Percentiles rank a stretch among this genome's conserved stretches.
These are phyloP conservation scores for Dothistroma septosporum DNA, from an alignment of 2,329 filamentous ascomycete genomes.

Conservation along the genomic window DNA sequence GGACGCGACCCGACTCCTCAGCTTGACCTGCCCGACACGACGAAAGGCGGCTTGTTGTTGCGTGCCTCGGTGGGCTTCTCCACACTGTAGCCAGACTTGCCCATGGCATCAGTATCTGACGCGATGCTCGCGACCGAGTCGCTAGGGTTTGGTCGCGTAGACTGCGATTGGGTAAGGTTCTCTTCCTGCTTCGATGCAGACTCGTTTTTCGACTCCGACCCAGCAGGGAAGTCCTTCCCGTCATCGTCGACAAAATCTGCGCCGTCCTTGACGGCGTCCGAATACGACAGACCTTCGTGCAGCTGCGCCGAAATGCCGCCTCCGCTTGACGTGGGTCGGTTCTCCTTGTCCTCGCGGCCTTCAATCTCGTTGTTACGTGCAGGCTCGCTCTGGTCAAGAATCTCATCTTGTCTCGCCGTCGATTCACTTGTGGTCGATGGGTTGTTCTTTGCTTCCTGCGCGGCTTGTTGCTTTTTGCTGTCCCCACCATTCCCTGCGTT, in stretches of 20 bases:
- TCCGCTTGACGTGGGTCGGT: neutral
- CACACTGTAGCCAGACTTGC: slow-evolving; percentile 22
- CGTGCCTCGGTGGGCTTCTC: slow-evolving; percentile 7
- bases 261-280: neutral
- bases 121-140: slow-evolving; percentile 8
- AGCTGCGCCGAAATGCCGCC: neutral
- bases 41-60: neutral
- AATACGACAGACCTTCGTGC: neutral
- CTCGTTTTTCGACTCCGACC: slow-evolving; percentile 11
- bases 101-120: slow-evolving; percentile 30
- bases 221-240: neutral
- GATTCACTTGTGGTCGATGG: slow-evolving; percentile 4
- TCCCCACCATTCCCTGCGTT: neutral
- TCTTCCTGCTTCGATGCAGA: slow-evolving; percentile 23
- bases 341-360: slow-evolving; percentile 5
- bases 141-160: slow-evolving; percentile 16
- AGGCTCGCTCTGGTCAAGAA: neutral
- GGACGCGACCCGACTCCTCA: slow-evolving; percentile 7
- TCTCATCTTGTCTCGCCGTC: slow-evolving; percentile 4
- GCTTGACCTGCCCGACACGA: neutral
- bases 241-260: neutral
- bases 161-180: slow-evolving; percentile 20
- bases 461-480: neutral
- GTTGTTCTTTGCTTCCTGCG: neutral
- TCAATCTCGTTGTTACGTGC: slow-evolving; percentile 14